Evolutionary conservation across 345 rosid species (phyloP).

Genomic region (Gossypioides kirkii): DNA sequence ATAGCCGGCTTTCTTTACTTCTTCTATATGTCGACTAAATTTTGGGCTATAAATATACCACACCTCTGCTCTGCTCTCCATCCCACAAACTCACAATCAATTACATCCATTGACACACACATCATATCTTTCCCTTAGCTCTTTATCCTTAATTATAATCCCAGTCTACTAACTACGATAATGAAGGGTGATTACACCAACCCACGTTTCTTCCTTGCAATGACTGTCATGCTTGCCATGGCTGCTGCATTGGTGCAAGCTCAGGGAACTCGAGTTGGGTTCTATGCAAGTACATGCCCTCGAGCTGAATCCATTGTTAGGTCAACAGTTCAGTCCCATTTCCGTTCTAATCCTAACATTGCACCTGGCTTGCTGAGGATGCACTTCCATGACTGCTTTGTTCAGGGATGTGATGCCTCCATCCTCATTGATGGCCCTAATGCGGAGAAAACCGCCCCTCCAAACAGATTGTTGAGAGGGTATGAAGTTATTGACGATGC

Average conservation of each 20-base stretch:
- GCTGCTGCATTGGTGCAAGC: background rate
- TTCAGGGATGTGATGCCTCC: slow-evolving; percentile 68
- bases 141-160: too few species aligned
- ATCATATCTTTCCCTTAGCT: too few species aligned
- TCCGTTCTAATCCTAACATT: background rate
- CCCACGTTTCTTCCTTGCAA: background rate
- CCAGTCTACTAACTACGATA: background rate
- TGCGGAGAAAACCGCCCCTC: slow-evolving; percentile 49
- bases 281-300: slow-evolving; percentile 1
- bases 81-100: background rate
- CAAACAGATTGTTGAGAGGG: slow-evolving; percentile 34
- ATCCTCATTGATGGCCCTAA: slow-evolving; percentile 35
- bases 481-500: slow-evolving; percentile 55
- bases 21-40: background rate
- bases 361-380: slow-evolving; percentile 13
- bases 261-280: slow-evolving; percentile 6
- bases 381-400: slow-evolving; percentile 68
- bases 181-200: background rate
- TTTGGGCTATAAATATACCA: background rate
- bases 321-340: background rate
- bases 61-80: background rate
- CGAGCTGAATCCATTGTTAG: slow-evolving; percentile 5
- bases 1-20: background rate
- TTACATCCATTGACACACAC: too few species aligned
- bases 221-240: background rate